A percentile compares a stretch with the other conserved stretches of the same genome.
phyloP scores from a whole-genome alignment of 1,139 yeast species.

The Yamadazyma membranifaciens region DNA sequence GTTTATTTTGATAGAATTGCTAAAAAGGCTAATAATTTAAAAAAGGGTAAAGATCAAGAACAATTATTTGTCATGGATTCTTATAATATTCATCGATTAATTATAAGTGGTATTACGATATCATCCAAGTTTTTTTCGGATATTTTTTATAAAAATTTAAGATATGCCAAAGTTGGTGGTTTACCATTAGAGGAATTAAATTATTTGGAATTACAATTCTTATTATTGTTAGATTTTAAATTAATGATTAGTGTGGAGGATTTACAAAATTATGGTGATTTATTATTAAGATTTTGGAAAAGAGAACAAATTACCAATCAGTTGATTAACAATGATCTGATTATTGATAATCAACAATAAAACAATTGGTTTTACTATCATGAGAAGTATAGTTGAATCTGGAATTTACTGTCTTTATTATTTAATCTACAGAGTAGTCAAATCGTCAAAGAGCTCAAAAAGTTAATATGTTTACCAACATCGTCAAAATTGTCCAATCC shows the following conservation, averaged over 20 bases:
- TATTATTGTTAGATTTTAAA: slow-evolving; percentile 79
- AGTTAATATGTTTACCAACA: too few relatives aligned
- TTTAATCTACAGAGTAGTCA: too few relatives aligned
- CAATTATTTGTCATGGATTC: slow-evolving; percentile 94
- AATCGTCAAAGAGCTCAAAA: too few relatives aligned
- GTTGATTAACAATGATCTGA: slow-evolving; percentile 18
- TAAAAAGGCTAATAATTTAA: slow-evolving; percentile 69
- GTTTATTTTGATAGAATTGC: slow-evolving; percentile 96
- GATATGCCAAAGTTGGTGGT: slow-evolving; percentile 98
- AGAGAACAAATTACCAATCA: slow-evolving; percentile 53
- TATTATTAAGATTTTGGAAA: slow-evolving; percentile 81
- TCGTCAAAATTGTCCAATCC: too few relatives aligned
- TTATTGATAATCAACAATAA: slow-evolving; percentile 1
- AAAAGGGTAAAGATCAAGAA: slow-evolving; percentile 26
- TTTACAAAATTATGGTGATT: slow-evolving; percentile 85
- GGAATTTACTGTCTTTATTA: neutral
- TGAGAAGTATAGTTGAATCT: neutral
- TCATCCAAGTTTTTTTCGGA: slow-evolving; percentile 95
- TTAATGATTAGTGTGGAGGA: slow-evolving; percentile 89
- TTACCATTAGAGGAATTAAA: slow-evolving; percentile 91
- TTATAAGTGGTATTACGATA: slow-evolving; percentile 95
- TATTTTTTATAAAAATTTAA: slow-evolving; percentile 89
- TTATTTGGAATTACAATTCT: slow-evolving; percentile 86
- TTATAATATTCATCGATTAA: slow-evolving; percentile 88
- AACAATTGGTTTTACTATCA: neutral